Evolutionary conservation across 2,329 filamentous ascomycete species (phyloP).

Genomic region (Fusarium agapanthi): DNA sequence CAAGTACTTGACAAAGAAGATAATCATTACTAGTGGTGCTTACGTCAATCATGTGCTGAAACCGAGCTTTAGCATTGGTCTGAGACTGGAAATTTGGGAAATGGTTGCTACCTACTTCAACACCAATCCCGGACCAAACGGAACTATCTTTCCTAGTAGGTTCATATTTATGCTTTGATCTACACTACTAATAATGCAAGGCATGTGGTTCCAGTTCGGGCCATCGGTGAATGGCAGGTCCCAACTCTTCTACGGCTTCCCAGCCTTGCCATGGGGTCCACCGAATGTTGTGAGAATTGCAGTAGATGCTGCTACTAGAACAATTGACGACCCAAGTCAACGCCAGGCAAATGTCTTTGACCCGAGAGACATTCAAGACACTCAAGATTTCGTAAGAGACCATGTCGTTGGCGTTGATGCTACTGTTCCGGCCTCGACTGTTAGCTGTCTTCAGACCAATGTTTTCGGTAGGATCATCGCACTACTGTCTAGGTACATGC

Average conservation of each 20-base stretch:
- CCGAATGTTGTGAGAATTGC: slow-evolving; percentile 23
- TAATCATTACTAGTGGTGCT: slow-evolving; percentile 9
- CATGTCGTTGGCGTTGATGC: slow-evolving; percentile 17
- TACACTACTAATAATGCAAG: not conserved
- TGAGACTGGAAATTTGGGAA: slow-evolving; percentile 27
- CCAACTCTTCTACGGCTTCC: slow-evolving; percentile 25
- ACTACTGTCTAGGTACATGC: rapidly evolving
- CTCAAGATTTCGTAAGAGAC: slow-evolving; percentile 20
- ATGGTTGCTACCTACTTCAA: slow-evolving; percentile 31
- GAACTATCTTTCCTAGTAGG: slow-evolving; percentile 27
- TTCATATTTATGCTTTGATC: rapidly evolving
- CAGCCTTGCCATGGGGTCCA: slow-evolving; percentile 21
- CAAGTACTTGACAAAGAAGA: slow-evolving; percentile 10
- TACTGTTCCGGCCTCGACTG: slow-evolving; percentile 11
- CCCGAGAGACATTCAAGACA: slow-evolving; percentile 6
- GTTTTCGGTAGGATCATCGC: not conserved
- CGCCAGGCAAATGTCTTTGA: not conserved
- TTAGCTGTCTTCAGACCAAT: slow-evolving; percentile 25
- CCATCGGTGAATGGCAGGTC: slow-evolving; percentile 2
- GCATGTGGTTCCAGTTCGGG: slow-evolving; percentile 30
- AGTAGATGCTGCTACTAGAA: slow-evolving; percentile 20
- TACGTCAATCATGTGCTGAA: slow-evolving; percentile 26
- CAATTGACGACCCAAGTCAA: slow-evolving; percentile 9
- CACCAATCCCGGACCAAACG: slow-evolving; percentile 21
- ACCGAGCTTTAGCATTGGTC: slow-evolving; percentile 16